Conservation (phyloP, 441 rosid genomes). For the Mallotus japonicus region DNA sequence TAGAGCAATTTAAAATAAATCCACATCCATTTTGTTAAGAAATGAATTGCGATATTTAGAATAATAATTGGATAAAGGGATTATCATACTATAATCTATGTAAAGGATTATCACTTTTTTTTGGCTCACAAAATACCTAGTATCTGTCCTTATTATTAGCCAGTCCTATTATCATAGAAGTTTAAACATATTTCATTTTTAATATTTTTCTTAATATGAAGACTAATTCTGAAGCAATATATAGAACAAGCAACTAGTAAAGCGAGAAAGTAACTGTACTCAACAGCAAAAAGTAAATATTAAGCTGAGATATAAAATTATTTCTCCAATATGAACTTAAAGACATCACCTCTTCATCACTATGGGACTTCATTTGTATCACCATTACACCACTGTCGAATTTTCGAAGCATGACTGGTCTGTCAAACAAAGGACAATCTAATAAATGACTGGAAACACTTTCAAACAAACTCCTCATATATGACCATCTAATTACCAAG, state of each 20-base stretch:
- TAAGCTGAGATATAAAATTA: constrained; percentile 8
- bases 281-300: not conserved
- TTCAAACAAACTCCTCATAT: constrained; percentile 2
- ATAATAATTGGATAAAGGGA: too few species aligned
- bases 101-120: too few species aligned
- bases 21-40: too few species aligned
- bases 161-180: not conserved
- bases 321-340: constrained; percentile 20
- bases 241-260: not conserved
- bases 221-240: not conserved
- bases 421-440: constrained; percentile 38
- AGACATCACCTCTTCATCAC: constrained; percentile 79
- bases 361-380: constrained; percentile 84
- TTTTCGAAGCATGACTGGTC: constrained; percentile 96
- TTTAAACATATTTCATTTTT: not conserved
- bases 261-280: not conserved
- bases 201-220: not conserved
- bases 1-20: too few species aligned
- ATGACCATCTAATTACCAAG: not conserved
- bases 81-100: too few species aligned
- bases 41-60: too few species aligned
- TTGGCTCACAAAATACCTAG: too few species aligned
- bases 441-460: constrained; percentile 6
- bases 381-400: constrained; percentile 97
- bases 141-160: not conserved